Evolutionary conservation across 768 basidiomycete genomes (phyloP), one percentile per base, ranked within the genome.

Genomic region (Tulasnella sp.): DNA sequence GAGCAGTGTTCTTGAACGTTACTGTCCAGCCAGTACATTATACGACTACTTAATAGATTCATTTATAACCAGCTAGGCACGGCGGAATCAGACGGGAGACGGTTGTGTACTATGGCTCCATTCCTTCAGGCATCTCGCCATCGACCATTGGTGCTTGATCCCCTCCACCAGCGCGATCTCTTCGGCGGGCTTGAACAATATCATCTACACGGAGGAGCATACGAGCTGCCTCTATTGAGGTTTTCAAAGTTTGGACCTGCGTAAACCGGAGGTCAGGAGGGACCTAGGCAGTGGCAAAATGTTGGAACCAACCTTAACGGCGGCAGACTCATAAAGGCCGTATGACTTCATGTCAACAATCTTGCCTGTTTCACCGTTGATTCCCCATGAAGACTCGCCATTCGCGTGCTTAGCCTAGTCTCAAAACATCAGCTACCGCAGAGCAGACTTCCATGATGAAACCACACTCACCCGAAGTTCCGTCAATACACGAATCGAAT

Each of bases 331-430:
- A 81, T 94, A 94, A 79, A 99, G 85, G 0, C 96, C 96, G 83
- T 98, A 98, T 70, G 86, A 85, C 83, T 95, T 96, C 97, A 98
- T 98, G 83, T 98, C 94, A 57, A 93, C 93, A 55, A 96, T 91
- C 85, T 96, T 97, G 35, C 98, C 98, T 9, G 93, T 96, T 82
- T 98, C 93, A 32, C 97, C 98, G 81, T 99, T 91, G 51, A 99
- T 93, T 76, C 98, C 98, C 91, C 92, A 98, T 67, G 93, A 91
- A 82, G 92, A 84, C 82, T 96, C 93, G 3, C 96, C 96, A 75
- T 90, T 93, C 5, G 94, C 95, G 81, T 99, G 97, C 84, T 98
- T 98, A 2, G 96, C 97, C 95, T 97, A 81, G 78, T 70, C 37
- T 46, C 77, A 26, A 76, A n/a, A 29, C n/a, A 39, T 32, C 15